phyloP scores from a whole-genome alignment of 768 basidiomycete species.

The Pleurotus citrinopileatus region DNA sequence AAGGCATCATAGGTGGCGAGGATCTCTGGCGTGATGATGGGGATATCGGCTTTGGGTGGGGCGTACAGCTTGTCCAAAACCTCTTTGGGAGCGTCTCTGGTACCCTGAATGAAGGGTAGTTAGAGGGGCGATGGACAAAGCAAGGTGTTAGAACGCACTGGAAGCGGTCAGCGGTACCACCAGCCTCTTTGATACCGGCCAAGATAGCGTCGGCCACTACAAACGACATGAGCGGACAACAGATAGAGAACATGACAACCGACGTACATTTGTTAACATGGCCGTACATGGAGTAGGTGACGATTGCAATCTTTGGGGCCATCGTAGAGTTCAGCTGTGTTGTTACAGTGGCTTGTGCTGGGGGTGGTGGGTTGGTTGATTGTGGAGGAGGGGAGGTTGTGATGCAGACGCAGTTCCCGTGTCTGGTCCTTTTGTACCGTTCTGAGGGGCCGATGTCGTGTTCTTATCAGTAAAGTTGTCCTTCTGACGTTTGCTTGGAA shows the following conservation, averaged over 20 bases:
- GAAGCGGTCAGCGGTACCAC: conserved; percentile 36
- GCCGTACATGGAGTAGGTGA: conserved; percentile 58
- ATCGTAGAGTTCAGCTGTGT: not conserved
- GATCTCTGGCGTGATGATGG: conserved; percentile 47
- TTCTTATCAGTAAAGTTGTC: conserved; percentile 7
- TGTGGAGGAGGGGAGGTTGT: not conserved
- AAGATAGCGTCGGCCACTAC: conserved; percentile 44
- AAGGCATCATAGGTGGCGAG: conserved; percentile 60
- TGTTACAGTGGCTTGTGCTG: not conserved
- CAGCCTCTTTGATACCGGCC: conserved; percentile 31
- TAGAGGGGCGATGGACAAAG: not conserved
- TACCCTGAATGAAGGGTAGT: conserved; percentile 35
- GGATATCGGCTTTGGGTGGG: conserved; percentile 55
- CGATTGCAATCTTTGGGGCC: conserved; percentile 40
- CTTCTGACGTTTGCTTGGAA: conserved; percentile 10
- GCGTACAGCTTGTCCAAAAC: conserved; percentile 61
- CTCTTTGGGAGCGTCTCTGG: conserved; percentile 61
- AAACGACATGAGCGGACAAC: conserved; percentile 1
- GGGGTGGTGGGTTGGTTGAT: not conserved
- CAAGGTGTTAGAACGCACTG: conserved; percentile 29
- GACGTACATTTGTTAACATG: conserved; percentile 48
- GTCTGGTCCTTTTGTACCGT: conserved; percentile 10
- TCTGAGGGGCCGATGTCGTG: not conserved
- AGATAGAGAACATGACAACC: not conserved
- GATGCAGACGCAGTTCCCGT: too few species aligned